Conservation (phyloP, 78 protist genomes). For the Dictyostelium capitatum region DNA sequence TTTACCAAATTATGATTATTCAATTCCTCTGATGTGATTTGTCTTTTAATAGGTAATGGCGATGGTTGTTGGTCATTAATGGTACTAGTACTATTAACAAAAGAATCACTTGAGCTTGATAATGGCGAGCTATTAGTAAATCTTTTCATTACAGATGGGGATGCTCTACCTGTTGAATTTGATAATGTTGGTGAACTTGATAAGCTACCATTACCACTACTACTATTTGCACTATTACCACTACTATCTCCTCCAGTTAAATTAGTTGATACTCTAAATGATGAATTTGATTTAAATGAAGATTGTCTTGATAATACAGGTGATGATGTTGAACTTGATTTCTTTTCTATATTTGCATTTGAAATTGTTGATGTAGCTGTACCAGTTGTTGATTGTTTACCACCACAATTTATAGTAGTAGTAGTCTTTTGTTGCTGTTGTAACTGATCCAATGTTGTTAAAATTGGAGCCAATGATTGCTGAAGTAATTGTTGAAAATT, state of each 20-base stretch:
- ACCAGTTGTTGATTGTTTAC: background rate
- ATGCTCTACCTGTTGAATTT: slow-evolving; percentile 22
- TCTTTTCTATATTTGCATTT: background rate
- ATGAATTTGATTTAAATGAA: background rate
- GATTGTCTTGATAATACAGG: background rate
- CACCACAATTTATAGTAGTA: background rate
- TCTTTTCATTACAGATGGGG: slow-evolving; percentile 25
- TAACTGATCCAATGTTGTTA: background rate
- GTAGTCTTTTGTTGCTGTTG: background rate
- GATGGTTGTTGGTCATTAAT: background rate
- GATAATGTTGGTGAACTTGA: background rate
- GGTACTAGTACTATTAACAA: background rate
- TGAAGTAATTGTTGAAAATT: slow-evolving; percentile 8
- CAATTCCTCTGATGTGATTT: slow-evolving; percentile 9
- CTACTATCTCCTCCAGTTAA: background rate
- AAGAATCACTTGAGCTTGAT: slow-evolving; percentile 17
- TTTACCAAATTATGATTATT: background rate
- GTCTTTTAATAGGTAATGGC: background rate
- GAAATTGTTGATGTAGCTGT: background rate
- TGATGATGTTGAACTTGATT: slow-evolving; percentile 3
- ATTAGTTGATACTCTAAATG: background rate
- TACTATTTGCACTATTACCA: background rate
- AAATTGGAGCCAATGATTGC: slow-evolving; percentile 24
- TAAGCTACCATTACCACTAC: background rate
- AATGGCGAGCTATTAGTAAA: background rate